Conservation (phyloP, 2,329 filamentous ascomycete species). For the Nakataea oryzae region DNA sequence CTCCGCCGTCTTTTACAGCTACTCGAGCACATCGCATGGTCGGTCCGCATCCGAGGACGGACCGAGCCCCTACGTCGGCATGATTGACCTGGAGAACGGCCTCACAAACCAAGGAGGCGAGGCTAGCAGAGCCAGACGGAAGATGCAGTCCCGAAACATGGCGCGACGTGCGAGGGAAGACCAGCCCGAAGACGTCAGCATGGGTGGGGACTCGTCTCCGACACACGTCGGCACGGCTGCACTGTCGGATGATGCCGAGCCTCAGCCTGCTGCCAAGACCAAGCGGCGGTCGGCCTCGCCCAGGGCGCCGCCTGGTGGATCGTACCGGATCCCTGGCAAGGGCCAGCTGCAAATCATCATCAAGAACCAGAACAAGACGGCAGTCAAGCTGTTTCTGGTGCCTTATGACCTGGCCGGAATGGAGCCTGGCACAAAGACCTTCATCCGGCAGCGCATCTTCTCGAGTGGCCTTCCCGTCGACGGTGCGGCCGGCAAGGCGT, state of each 20-base stretch:
- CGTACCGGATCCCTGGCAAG: constrained; percentile 87
- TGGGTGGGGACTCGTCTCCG: constrained; percentile 4
- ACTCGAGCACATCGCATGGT: constrained; percentile 56
- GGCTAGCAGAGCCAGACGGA: constrained; percentile 31
- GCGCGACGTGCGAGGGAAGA: not conserved
- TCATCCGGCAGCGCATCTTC: constrained; percentile 88
- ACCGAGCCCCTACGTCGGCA: constrained; percentile 90
- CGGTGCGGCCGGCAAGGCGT: not conserved
- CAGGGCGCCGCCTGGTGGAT: constrained; percentile 67
- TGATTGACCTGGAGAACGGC: constrained; percentile 81
- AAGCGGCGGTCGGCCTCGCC: constrained; percentile 31
- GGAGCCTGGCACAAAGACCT: constrained; percentile 90
- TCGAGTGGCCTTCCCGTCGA: constrained; percentile 79
- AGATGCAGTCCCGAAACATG: constrained; percentile 31
- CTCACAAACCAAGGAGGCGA: constrained; percentile 44
- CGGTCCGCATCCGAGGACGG: constrained; percentile 59
- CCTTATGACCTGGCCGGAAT: constrained; percentile 90
- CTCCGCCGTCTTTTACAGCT: constrained; percentile 93
- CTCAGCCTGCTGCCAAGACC: not conserved
- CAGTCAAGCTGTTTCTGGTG: constrained; percentile 89
- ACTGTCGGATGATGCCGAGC: not conserved
- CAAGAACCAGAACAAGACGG: constrained; percentile 97
- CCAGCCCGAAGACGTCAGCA: constrained; percentile 5
- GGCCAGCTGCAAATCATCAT: constrained; percentile 95
- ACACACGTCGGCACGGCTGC: not conserved